These are phyloP conservation scores for Amanita jacksonii DNA, from an alignment of 768 basidiomycete species.

Conservation along the genomic window DNA sequence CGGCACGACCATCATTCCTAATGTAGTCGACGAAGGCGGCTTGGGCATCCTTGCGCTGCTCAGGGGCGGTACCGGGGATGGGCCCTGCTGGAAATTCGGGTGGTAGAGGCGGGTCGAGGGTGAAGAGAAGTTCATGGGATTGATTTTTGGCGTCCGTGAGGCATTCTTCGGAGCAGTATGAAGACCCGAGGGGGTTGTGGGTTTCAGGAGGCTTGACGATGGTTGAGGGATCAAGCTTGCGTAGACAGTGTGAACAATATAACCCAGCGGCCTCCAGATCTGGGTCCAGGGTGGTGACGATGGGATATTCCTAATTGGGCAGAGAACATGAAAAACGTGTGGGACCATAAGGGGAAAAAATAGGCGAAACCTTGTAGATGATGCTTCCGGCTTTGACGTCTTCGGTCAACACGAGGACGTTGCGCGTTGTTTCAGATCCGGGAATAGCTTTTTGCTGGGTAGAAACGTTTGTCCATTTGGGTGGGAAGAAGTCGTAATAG, in stretches of 20 bases:
- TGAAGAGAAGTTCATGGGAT: constrained; percentile 65
- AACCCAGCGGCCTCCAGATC: constrained; percentile 62
- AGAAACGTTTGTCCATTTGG: constrained; percentile 58
- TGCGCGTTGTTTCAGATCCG: constrained; percentile 29
- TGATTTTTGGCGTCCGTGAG: constrained; percentile 43
- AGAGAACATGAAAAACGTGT: constrained; percentile 5
- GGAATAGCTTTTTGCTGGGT: constrained; percentile 31
- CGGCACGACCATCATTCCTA: constrained; percentile 33
- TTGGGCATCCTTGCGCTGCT: constrained; percentile 50
- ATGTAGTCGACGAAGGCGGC: constrained; percentile 46
- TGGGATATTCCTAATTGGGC: constrained; percentile 54
- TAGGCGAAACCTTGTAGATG: constrained; percentile 56
- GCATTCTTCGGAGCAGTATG: constrained; percentile 70
- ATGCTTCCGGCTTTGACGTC: constrained; percentile 63
- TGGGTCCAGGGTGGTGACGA: constrained; percentile 59
- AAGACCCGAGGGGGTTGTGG: constrained; percentile 43
- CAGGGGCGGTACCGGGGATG: constrained; percentile 22
- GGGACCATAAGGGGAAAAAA: neutral
- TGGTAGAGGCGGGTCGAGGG: constrained; percentile 53
- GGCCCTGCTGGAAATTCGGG: constrained; percentile 25
- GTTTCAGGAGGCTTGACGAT: constrained; percentile 30
- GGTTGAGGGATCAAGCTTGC: constrained; percentile 38
- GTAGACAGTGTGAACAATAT: constrained; percentile 69
- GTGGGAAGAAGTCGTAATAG: constrained; percentile 74
- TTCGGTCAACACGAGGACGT: constrained; percentile 52